Percentiles rank a stretch among this genome's conserved stretches.
These are phyloP conservation scores for Kondoa malvinella DNA, from an alignment of 768 basidiomycete genomes.

Conservation along the genomic window DNA sequence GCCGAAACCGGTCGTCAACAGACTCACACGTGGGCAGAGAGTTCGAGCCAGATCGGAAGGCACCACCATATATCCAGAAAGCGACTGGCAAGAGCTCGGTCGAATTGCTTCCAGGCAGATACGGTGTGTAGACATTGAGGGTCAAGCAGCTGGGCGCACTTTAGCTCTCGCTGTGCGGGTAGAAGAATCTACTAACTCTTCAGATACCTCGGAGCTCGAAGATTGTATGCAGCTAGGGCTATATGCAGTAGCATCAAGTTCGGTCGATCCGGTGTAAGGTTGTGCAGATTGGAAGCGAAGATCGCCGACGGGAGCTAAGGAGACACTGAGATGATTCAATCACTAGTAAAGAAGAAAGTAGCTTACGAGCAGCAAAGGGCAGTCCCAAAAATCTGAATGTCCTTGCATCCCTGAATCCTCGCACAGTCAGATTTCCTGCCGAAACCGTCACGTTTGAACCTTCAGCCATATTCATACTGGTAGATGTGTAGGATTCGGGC, in stretches of 20 bases:
- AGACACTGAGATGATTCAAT: no score
- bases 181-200: no score
- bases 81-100: slow-evolving; percentile 35
- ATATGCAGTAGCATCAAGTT: slow-evolving; percentile 1
- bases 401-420: slow-evolving; percentile 13
- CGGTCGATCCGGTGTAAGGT: slow-evolving; percentile 21
- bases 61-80: slow-evolving; percentile 38
- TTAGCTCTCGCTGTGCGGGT: no score
- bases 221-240: slow-evolving; percentile 3
- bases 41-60: slow-evolving; percentile 23
- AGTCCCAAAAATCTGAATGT: slow-evolving; percentile 42
- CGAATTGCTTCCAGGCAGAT: slow-evolving; percentile 21
- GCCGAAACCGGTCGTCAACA: not conserved
- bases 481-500: slow-evolving; percentile 2
- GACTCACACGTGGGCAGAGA: not conserved
- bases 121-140: slow-evolving; percentile 39
- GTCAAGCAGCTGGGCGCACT: slow-evolving; percentile 39
- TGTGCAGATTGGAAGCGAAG: slow-evolving; percentile 47
- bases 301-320: slow-evolving; percentile 42
- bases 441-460: not conserved
- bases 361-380: slow-evolving; percentile 43
- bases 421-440: not conserved
- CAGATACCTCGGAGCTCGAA: slow-evolving; percentile 5
- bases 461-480: not conserved
- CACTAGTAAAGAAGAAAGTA: no score